Evolutionary conservation across 345 rosid genomes (phyloP).

Genomic region (Hibiscus syriacus): DNA sequence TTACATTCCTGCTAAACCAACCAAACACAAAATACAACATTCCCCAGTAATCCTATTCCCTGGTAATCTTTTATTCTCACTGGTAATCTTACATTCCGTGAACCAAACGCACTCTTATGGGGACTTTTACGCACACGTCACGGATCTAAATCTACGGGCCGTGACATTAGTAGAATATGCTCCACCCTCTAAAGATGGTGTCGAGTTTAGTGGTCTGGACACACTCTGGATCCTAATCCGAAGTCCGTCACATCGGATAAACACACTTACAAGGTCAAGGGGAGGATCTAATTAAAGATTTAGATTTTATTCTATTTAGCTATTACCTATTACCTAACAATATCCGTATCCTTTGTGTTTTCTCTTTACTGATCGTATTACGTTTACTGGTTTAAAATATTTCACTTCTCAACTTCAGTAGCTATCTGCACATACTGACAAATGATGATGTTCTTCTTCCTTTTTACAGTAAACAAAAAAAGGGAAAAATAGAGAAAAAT

Average conservation of each 20-base stretch:
- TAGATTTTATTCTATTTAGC: slow-evolving; percentile 7
- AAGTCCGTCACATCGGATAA: slow-evolving; percentile 6
- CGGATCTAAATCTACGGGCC: too few relatives aligned
- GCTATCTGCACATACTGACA: slow-evolving; percentile 12
- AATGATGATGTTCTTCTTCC: slow-evolving; percentile 14
- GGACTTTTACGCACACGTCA: too few relatives aligned
- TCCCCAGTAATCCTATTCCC: too few relatives aligned
- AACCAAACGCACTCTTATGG: too few relatives aligned
- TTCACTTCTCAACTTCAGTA: neutral
- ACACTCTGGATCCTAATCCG: too few relatives aligned
- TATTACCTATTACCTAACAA: neutral
- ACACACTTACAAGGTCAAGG: neutral
- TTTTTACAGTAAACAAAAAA: neutral
- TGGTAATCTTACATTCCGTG: too few relatives aligned
- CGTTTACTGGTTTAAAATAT: slow-evolving; percentile 4
- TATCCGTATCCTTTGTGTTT: slow-evolving; percentile 12
- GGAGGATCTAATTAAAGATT: slow-evolving; percentile 5
- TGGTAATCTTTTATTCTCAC: too few relatives aligned
- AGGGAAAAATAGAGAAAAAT: neutral
- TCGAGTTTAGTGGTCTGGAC: too few relatives aligned
- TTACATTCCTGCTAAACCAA: too few relatives aligned
- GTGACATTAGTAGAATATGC: too few relatives aligned
- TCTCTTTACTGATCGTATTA: neutral
- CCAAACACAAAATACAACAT: too few relatives aligned
- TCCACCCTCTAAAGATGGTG: too few relatives aligned